phyloP scores from a whole-genome alignment of 1,284 basidiomycete genomes.

The Sporisorium exsertum region DNA sequence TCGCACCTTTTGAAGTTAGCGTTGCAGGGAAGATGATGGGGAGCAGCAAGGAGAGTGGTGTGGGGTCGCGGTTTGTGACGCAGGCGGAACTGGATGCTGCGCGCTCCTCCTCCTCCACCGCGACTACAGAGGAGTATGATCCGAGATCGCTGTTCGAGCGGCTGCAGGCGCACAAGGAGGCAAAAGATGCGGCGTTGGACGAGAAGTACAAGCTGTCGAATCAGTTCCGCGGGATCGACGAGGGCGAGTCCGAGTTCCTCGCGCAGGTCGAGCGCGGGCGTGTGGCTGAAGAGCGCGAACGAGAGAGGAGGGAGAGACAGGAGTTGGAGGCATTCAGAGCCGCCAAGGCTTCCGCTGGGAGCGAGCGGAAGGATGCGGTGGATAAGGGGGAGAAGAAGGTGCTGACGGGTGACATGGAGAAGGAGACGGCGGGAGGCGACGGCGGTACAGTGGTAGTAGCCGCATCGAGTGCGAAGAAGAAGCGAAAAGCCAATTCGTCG shows the following conservation, averaged over 20 bases:
- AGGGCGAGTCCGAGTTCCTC: slow-evolving; percentile 60
- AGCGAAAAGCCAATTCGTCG: slow-evolving; percentile 25
- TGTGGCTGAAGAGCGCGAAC: slow-evolving; percentile 29
- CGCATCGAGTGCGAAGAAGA: slow-evolving; percentile 21
- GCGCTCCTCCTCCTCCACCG: not conserved
- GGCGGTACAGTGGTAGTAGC: not conserved
- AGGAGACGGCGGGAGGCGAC: not conserved
- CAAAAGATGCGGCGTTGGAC: slow-evolving; percentile 60
- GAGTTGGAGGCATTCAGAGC: slow-evolving; percentile 53
- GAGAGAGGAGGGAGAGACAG: slow-evolving; percentile 26
- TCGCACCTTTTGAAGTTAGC: too few species aligned
- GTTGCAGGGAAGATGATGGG: not conserved
- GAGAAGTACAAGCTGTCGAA: slow-evolving; percentile 63
- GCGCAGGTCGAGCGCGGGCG: slow-evolving; percentile 44
- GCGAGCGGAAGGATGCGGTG: not conserved
- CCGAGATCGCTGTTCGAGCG: slow-evolving; percentile 50
- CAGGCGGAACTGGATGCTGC: slow-evolving; percentile 29
- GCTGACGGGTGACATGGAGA: not conserved
- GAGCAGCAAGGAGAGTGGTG: not conserved
- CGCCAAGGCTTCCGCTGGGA: not conserved
- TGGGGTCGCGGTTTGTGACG: slow-evolving; percentile 45
- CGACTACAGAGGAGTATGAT: slow-evolving; percentile 34
- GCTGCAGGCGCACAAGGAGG: slow-evolving; percentile 57
- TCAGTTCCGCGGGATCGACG: slow-evolving; percentile 66
- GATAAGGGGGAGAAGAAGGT: not conserved